phyloP scores from a whole-genome alignment of 768 basidiomycete species.

The Hypholoma sublateritium region DNA sequence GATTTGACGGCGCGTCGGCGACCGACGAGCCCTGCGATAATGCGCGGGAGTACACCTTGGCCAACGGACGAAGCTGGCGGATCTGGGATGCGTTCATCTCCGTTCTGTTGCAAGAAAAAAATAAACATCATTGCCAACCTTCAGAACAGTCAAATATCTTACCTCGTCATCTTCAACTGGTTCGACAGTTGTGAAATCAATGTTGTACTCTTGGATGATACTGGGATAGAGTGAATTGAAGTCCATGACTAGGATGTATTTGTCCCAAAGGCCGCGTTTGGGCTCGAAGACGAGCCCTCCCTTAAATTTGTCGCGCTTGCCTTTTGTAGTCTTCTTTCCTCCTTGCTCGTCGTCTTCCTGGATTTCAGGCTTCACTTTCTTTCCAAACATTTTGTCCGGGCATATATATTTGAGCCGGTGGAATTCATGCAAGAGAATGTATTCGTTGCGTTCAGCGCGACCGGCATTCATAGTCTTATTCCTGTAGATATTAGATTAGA shows the following conservation, averaged over 20 bases:
- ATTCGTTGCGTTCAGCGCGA: slow-evolving; percentile 98
- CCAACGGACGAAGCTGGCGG: slow-evolving; percentile 68
- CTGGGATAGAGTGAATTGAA: slow-evolving; percentile 99
- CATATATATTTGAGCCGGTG: slow-evolving; percentile 94
- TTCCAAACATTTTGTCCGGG: slow-evolving; percentile 90
- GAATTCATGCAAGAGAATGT: slow-evolving; percentile 97
- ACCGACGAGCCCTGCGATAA: slow-evolving; percentile 94
- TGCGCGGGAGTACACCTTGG: slow-evolving; percentile 92
- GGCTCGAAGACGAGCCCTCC: slow-evolving; percentile 98
- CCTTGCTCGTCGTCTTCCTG: slow-evolving; percentile 59
- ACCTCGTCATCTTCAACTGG: slow-evolving; percentile 63
- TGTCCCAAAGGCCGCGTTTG: slow-evolving; percentile 95
- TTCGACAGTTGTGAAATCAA: slow-evolving; percentile 97
- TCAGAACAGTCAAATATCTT: slow-evolving; percentile 5
- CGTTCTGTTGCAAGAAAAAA: slow-evolving; percentile 25
- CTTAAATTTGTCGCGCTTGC: slow-evolving; percentile 93
- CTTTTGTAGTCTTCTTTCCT: slow-evolving; percentile 52
- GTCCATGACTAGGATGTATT: slow-evolving; percentile 97
- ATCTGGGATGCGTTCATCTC: slow-evolving; percentile 88
- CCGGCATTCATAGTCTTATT: slow-evolving; percentile 97
- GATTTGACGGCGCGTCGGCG: slow-evolving; percentile 89
- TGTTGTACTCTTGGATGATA: slow-evolving; percentile 99
- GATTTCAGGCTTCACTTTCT: slow-evolving; percentile 59
- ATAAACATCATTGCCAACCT: no score
- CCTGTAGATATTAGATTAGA: slow-evolving; percentile 45